These are phyloP conservation scores for Orobanche coerulescens DNA, from an alignment of 257 asterid genomes.

Conservation along the genomic window DNA sequence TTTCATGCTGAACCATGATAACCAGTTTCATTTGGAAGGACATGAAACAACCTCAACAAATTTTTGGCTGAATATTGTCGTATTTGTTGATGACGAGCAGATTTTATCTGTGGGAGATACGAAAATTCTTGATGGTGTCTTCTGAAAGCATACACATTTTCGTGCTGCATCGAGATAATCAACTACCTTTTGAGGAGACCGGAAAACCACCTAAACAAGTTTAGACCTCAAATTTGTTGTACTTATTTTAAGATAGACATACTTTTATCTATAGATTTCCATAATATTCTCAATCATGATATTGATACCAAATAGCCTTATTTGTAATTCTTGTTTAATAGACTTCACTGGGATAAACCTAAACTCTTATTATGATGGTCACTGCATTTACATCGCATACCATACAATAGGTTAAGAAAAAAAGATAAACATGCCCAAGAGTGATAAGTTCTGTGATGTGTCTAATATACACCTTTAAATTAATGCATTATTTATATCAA, in stretches of 20 bases:
- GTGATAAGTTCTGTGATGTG: background rate
- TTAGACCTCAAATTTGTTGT: too few species aligned
- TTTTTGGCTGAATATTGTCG: too few species aligned
- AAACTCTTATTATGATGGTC: background rate
- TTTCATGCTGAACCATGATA: too few species aligned
- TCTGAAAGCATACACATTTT: constrained; percentile 1
- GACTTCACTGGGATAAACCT: background rate
- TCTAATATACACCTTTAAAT: background rate
- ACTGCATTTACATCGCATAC: background rate
- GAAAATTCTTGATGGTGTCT: background rate
- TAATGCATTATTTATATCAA: background rate
- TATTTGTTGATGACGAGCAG: too few species aligned
- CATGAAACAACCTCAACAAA: too few species aligned
- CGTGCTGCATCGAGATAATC: constrained; percentile 12
- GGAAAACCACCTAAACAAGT: too few species aligned
- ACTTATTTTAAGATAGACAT: background rate
- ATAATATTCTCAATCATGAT: background rate
- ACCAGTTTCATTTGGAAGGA: too few species aligned
- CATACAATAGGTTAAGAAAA: too few species aligned
- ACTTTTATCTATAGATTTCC: background rate
- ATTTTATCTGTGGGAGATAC: too few species aligned
- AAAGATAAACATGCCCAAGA: too few species aligned
- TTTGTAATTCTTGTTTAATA: background rate
- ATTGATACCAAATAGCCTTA: background rate
- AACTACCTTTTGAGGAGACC: too few species aligned